Base-by-base conservation (phyloP, 495 filamentous ascomycete species). In the Penicillium alfredii region DNA sequence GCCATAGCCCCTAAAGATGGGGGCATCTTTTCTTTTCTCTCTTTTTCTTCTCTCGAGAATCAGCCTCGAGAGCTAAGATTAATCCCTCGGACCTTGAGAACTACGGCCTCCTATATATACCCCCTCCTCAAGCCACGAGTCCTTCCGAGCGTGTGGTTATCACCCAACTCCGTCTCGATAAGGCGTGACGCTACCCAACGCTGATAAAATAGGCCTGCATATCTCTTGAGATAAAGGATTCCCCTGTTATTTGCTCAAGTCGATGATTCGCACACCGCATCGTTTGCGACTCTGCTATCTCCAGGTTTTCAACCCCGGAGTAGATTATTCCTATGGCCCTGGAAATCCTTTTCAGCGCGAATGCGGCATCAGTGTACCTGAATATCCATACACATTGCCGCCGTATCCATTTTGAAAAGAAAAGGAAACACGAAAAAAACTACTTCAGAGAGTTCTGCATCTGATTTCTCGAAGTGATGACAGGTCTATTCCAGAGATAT, bases 291-390 rank as follows among this genome's bases (percentile, higher is more conserved):
- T 17, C 33, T 35, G 22, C 40, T 51, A 51, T 51, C 48, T 51
- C 48, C 48, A 44, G 48, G 38, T 51, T 47, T n/a, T 40, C 32
- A 25, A 43, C 48, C 48, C 48, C 44, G 32, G 47, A 42, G 26
- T 8, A 2, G 23, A 25, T 25, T n/a, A n/a, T 38, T 23, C 22
- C 21, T 16, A 21, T 43, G 38, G 28, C 25, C 34, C 39, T 34
- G 44, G 19, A 21, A 36, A 47, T 40, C 44, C 28, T 12, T n/a
- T n/a, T n/a, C n/a, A n/a, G n/a, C n/a, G n/a, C n/a, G n/a, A n/a
- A n/a, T n/a, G n/a, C n/a, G n/a, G n/a, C n/a, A n/a, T n/a, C n/a
- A n/a, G n/a, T n/a, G n/a, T n/a, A n/a, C n/a, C n/a, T n/a, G n/a
- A n/a, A n/a, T n/a, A n/a, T n/a, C n/a, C n/a, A n/a, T n/a, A n/a